Percentiles rank a stretch among this genome's conserved stretches.
These are phyloP conservation scores for Saccharomycopsis crataegensis DNA, from an alignment of 1,139 yeast species.

Conservation along the genomic window DNA sequence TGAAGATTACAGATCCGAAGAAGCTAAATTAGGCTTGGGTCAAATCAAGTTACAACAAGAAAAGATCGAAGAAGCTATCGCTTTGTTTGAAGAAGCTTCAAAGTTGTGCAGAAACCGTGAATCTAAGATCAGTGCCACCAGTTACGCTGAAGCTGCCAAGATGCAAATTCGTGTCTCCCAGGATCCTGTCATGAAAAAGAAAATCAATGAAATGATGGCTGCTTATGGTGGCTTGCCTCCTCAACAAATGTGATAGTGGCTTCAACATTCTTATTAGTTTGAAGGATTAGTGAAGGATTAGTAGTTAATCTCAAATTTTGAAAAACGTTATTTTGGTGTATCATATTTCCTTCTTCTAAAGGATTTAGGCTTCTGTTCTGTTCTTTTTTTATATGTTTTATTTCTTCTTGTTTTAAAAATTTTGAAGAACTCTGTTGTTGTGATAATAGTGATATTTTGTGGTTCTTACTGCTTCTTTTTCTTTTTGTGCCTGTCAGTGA, in stretches of 20 bases:
- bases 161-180: constrained; percentile 66
- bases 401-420: too few relatives aligned
- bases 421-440: too few relatives aligned
- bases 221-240: not conserved
- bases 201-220: constrained; percentile 35
- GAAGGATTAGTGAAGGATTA: not conserved
- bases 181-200: constrained; percentile 50
- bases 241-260: not conserved
- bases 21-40: constrained; percentile 84
- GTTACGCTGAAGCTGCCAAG: constrained; percentile 87
- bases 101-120: constrained; percentile 74
- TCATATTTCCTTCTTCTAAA: too few relatives aligned
- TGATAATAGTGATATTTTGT: too few relatives aligned
- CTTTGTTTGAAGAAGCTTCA: constrained; percentile 75
- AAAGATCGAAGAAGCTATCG: constrained; percentile 74
- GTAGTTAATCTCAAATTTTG: not conserved
- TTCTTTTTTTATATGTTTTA: too few relatives aligned
- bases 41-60: constrained; percentile 84
- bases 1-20: constrained; percentile 80
- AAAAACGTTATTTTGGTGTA: too few relatives aligned
- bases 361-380: too few relatives aligned
- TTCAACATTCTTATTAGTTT: not conserved
- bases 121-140: constrained; percentile 87
- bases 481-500: too few relatives aligned
- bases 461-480: too few relatives aligned